Percentiles rank a stretch among this genome's conserved stretches.
These are phyloP conservation scores for Pulveroboletus sp. DNA, from an alignment of 768 basidiomycete species.

Conservation along the genomic window DNA sequence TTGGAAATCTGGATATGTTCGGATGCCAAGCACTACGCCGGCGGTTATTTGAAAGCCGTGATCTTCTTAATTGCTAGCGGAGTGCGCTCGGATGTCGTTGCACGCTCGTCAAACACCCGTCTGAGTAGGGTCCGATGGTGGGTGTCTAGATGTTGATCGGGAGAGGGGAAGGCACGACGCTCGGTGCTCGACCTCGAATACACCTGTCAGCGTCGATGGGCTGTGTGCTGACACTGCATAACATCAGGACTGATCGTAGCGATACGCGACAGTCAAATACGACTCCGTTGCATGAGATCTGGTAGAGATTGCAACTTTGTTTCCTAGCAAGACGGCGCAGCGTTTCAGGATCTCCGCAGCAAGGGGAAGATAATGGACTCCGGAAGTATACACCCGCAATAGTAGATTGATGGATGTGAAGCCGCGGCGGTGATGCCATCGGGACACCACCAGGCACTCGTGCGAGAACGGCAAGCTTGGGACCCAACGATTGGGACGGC, in stretches of 20 bases:
- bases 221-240: slow-evolving; percentile 2
- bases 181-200: neutral
- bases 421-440: neutral
- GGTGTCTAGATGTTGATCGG: neutral
- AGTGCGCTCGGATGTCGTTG: neutral
- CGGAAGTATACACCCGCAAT: neutral
- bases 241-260: slow-evolving; percentile 16
- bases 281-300: neutral
- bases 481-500: neutral
- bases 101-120: neutral
- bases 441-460: neutral
- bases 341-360: neutral
- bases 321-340: neutral
- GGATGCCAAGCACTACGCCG: neutral
- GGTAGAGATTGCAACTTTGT: neutral
- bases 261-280: slow-evolving; percentile 1
- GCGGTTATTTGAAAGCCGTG: neutral
- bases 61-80: neutral
- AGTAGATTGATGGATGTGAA: neutral
- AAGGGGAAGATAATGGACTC: no score
- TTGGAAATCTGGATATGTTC: neutral
- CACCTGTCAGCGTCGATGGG: neutral
- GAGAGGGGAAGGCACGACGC: neutral
- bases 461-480: neutral
- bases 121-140: neutral